Evolutionary conservation across 179 eudicot species (phyloP).

Genomic region (Amaranthus tricolor): DNA sequence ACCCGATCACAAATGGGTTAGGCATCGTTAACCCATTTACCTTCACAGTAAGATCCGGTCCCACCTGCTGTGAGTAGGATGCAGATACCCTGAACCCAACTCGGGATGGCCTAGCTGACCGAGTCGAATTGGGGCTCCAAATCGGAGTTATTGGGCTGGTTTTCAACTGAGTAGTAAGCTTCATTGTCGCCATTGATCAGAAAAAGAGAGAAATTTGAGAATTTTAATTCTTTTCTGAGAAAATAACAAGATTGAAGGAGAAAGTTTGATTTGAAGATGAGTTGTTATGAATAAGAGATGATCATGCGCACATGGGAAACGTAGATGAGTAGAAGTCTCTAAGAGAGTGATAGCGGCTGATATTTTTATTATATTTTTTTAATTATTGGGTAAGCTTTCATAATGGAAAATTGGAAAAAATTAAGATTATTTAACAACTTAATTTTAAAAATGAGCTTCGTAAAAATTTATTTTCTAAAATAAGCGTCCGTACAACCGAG

Average conservation of each 20-base stretch:
- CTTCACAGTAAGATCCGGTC: slow-evolving; percentile 83
- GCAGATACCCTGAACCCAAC: slow-evolving; percentile 50
- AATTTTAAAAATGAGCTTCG: too few species aligned
- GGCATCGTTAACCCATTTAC: slow-evolving; percentile 94
- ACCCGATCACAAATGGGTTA: slow-evolving; percentile 97
- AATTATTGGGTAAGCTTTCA: too few species aligned
- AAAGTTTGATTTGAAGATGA: too few species aligned
- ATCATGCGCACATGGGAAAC: too few species aligned
- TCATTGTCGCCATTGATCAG: slow-evolving; percentile 38
- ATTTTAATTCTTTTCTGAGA: not conserved
- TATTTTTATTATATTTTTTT: too few species aligned
- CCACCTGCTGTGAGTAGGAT: slow-evolving; percentile 27
- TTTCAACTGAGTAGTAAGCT: slow-evolving; percentile 29
- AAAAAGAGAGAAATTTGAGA: not conserved
- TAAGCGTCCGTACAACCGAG: too few species aligned
- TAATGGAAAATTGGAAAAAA: too few species aligned
- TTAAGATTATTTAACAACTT: too few species aligned
- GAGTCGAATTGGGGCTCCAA: not conserved
- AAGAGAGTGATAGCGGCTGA: too few species aligned
- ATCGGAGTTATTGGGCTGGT: slow-evolving; percentile 14
- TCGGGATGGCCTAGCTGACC: slow-evolving; percentile 31
- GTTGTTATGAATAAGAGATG: too few species aligned
- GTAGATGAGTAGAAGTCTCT: too few species aligned
- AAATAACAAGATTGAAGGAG: not conserved
- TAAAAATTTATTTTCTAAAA: too few species aligned